A percentile compares a stretch with the other conserved stretches of the same genome.
Conservation (phyloP, 2,329 filamentous ascomycete species). For the Fusarium luffae region DNA sequence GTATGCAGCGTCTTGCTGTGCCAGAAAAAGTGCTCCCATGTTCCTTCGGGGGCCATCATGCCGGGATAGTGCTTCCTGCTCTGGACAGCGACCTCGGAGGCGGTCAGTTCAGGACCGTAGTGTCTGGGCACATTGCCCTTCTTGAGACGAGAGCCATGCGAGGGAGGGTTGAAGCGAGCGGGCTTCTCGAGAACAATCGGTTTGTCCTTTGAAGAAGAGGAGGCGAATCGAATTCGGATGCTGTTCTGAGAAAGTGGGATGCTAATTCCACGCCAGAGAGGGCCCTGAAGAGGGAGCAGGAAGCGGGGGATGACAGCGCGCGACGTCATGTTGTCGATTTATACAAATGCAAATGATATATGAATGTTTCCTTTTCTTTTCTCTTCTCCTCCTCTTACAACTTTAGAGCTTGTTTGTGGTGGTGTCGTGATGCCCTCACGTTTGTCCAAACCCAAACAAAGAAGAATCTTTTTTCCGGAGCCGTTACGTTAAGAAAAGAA, state of each 20-base stretch:
- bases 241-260: slow-evolving; percentile 51
- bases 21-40: slow-evolving; percentile 86
- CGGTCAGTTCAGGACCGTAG: slow-evolving; percentile 79
- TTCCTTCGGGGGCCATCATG: slow-evolving; percentile 86
- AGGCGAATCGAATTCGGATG: slow-evolving; percentile 52
- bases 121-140: slow-evolving; percentile 67
- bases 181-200: slow-evolving; percentile 85
- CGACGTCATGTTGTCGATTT: slow-evolving; percentile 53
- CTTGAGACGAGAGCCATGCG: slow-evolving; percentile 79
- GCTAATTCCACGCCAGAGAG: slow-evolving; percentile 63
- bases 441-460: slow-evolving; percentile 4
- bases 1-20: slow-evolving; percentile 81
- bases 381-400: slow-evolving; percentile 7
- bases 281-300: slow-evolving; percentile 71
- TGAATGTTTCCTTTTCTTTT: background rate
- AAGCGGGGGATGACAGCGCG: slow-evolving; percentile 71
- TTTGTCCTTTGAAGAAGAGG: slow-evolving; percentile 56
- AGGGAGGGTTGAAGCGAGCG: slow-evolving; percentile 89
- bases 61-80: slow-evolving; percentile 82
- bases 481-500: slow-evolving; percentile 13
- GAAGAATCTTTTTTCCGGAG: slow-evolving; percentile 44
- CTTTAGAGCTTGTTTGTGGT: slow-evolving; percentile 22
- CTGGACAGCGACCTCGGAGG: slow-evolving; percentile 74
- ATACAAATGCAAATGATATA: background rate
- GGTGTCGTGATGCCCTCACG: slow-evolving; percentile 38